phyloP scores from a whole-genome alignment of 805 yeast genomes.

The Jamesozyma jinghongensis region DNA sequence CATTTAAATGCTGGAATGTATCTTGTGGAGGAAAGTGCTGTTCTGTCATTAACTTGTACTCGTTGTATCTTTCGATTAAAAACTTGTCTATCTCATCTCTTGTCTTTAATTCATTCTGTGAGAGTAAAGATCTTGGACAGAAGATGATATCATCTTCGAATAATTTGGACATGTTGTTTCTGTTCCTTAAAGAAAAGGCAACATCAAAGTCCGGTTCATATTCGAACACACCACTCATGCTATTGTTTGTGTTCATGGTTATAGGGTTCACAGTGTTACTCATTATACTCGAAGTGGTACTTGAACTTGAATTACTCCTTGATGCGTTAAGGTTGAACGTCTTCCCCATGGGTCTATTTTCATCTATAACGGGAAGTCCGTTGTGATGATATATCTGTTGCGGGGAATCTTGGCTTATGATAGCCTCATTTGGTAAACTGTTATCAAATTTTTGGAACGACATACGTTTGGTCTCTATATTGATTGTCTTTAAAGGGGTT shows the following conservation, averaged over 20 bases:
- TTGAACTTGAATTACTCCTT: conserved; percentile 11
- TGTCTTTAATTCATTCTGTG: conserved; percentile 20
- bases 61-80: conserved; percentile 7
- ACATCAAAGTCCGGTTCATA: conserved; percentile 10
- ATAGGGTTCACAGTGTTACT: background rate
- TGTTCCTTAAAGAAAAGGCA: conserved; percentile 11
- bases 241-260: background rate
- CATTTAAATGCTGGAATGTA: background rate
- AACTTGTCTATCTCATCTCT: conserved; percentile 23
- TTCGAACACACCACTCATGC: background rate
- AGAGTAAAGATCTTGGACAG: conserved; percentile 26
- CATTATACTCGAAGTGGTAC: conserved; percentile 2
- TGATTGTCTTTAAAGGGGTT: too few relatives aligned
- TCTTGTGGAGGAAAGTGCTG: background rate
- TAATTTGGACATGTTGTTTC: conserved; percentile 23
- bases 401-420: background rate
- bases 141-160: conserved; percentile 28
- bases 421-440: background rate
- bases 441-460: background rate
- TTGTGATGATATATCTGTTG: conserved; percentile 1
- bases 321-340: conserved; percentile 8
- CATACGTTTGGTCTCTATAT: conserved; percentile 70
- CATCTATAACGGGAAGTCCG: conserved; percentile 1
- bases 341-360: conserved; percentile 3
- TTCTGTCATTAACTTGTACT: conserved; percentile 2